Base-by-base conservation (phyloP, 768 basidiomycete species). In the Xerocomus brunneocitrinus region DNA sequence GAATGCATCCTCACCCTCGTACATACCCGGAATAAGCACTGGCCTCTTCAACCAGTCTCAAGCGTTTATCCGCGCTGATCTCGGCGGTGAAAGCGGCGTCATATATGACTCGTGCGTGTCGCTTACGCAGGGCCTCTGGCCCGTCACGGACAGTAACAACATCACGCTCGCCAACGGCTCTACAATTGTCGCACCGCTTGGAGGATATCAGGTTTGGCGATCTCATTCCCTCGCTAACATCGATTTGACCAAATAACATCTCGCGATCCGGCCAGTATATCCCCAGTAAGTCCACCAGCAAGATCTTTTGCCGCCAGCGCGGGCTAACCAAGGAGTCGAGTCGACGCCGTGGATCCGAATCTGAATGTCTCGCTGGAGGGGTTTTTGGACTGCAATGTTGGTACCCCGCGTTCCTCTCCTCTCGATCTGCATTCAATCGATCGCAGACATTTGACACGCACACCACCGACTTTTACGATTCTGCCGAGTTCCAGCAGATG, bases 81-180 rank as follows among this genome's bases (percentile, higher is more conserved):
- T 78, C 27, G 84, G 84, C 6, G 85, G 81, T 16, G 87, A 90
- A 68, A 79, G 77, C 16, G 79, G 75, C 34, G 83, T 85, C n/a
- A 82, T 84, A 40, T 75, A 76, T 55, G 81, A 87, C 59, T 83
- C 84, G 5, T 83, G 86, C 9, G 70, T 79, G 25, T 84, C 88
- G 0, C 67, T 89, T 47, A 67, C 84, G 9, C 89, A 90, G 65
- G 88, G 87, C 12, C 63, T 90, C 41, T 85, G 78, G 71, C 87
- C 86, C 3, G 67, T 72, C 3, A 79, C 75, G 5, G 27, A 58
- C 13, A 58, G 65, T 24, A 78, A 77, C 46, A 79, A 71, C 19
- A 79, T 74, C 13, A 79, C 78, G 0, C 73, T 90, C n/a, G 83
- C 87, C 1, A 85, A 91, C 61, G 82, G 84, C 2, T 76, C 83